phyloP scores from a whole-genome alignment of 495 filamentous ascomycete species.

The Echria macrotheca region DNA sequence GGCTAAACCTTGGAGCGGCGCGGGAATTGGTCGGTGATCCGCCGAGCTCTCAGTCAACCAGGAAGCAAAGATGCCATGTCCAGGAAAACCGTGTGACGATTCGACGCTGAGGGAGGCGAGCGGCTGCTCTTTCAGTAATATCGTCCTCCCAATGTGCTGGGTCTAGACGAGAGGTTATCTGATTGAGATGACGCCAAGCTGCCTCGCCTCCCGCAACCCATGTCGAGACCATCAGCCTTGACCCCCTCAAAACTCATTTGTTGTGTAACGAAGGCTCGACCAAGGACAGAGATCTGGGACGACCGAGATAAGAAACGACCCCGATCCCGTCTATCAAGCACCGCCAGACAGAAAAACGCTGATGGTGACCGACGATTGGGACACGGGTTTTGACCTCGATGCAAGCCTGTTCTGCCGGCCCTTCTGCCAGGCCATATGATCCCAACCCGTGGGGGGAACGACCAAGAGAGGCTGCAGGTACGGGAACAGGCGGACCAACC shows the following conservation, averaged over 20 bases:
- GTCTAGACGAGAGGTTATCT: background rate
- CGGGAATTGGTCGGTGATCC: constrained; percentile 1
- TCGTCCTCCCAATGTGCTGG: background rate
- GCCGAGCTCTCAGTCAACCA: background rate
- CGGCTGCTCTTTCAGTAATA: background rate
- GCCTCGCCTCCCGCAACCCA: constrained; percentile 10
- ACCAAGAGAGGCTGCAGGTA: too few relatives aligned
- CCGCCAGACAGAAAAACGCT: constrained; percentile 1
- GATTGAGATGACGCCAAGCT: background rate
- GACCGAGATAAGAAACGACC: constrained; percentile 14
- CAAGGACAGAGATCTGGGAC: constrained; percentile 6
- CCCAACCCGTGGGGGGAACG: constrained; percentile 1
- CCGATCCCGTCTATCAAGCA: too few relatives aligned
- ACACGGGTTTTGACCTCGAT: background rate
- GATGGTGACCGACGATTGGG: constrained; percentile 13
- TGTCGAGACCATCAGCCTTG: background rate
- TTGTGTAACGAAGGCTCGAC: constrained; percentile 6
- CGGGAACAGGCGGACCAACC: constrained; percentile 17
- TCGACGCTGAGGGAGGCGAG: too few relatives aligned
- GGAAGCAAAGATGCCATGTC: background rate
- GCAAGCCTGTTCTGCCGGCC: constrained; percentile 14
- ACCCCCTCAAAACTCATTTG: constrained; percentile 2
- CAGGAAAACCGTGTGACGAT: constrained; percentile 5
- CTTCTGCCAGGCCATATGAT: constrained; percentile 12
- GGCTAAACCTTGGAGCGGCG: constrained; percentile 4